Base-by-base conservation (phyloP, 2,329 filamentous ascomycete species). In the Hypoxylon sp. region DNA sequence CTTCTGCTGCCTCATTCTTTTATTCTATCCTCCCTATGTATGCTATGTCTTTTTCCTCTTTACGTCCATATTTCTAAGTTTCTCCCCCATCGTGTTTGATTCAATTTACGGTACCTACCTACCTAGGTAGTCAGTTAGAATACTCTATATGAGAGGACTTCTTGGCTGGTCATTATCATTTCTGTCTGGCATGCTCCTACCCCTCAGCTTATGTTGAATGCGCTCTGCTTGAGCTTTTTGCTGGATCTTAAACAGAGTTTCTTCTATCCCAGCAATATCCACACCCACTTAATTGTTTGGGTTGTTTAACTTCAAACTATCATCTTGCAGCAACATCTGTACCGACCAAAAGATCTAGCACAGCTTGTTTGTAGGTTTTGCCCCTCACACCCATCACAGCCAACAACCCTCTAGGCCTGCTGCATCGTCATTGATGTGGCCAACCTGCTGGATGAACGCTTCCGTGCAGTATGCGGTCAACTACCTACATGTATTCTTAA, bases 351-450 rank as follows among this genome's bases (percentile, higher is more conserved):
- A 22, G 29, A 9, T 31, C 29, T 31, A 31, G 17, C 9, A 52
- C 17, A 48, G 44, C 47, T 63, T 33, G 63, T 50, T 63, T 62
- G 52, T 29, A 44, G 9, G 39, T 8, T 37, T 33, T 5, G 39
- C 42, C 48, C 62, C 54, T 55, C 55, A 60, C 22, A 50, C 55
- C 22, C 42, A 42, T 39, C 9, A 51, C 29, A 11, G 26, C 54
- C 60, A 50, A 35, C 10, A 50, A 35, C 10, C 26, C 24, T 31
- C 58, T 35, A 37, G 14, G 17, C n/a, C 52, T 29, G 53, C 35
- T 22, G 17, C 46, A 60, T 61, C 50, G 53, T 42, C 59, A 62
- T 52, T 50, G 33, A 62, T 51, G 53, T 66, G 57, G 31, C 33
- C 14, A 55, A 37, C 26, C 52, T 46, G 13, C 19, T 46, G 33